Evolutionary conservation across 1,284 basidiomycete species (phyloP), one percentile per base, ranked within the genome.

Genomic region (Apiotrichum siamense): DNA sequence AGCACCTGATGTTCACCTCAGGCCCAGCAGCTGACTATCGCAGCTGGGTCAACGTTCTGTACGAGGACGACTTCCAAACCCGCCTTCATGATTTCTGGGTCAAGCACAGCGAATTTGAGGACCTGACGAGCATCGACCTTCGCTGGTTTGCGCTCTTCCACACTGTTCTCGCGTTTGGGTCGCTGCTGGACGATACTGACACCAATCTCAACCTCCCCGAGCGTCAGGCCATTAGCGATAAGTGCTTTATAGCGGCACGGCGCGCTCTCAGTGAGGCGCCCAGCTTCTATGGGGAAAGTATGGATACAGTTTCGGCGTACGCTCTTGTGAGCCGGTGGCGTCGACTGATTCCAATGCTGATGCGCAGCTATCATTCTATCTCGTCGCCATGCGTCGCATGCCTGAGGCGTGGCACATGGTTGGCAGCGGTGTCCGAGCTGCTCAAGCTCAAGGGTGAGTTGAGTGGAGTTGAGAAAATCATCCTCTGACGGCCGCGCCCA

Each of bases 351-450:
- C 4, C 4, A 15, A 15, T n/a, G 36, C 52, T 53, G 24, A 58
- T 44, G 2, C 27, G 7, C 46, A 66, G 64, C 49, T 66, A 13
- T 57, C 65, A 5, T 49, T 59, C 18, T 64, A 65, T 44, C 50
- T 62, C 33, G 57, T 63, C 18, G 50, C 54, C 20, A 61, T 57
- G 26, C 47, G 66, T 6, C 54, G 63, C 15, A 60, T 63, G 32
- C 55, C 60, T 0, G 64, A 68, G 47, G 60, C 60, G 5, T 66
- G 66, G 66, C 59, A 60, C n/a, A 58, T 57, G 24, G 50, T 68
- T 11, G 62, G 63, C 3, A 49, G 52, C 20, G 60, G 58, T 0
- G 58, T 63, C 7, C 50, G 64, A 17, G 54, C 55, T 3, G 60
- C 63, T 12, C 61, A 66, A 27, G 64, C 65, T 3, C 65, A 63